These are phyloP conservation scores for Mortierella hygrophila DNA, from an alignment of 192 early-diverging fungal species.

Conservation along the genomic window DNA sequence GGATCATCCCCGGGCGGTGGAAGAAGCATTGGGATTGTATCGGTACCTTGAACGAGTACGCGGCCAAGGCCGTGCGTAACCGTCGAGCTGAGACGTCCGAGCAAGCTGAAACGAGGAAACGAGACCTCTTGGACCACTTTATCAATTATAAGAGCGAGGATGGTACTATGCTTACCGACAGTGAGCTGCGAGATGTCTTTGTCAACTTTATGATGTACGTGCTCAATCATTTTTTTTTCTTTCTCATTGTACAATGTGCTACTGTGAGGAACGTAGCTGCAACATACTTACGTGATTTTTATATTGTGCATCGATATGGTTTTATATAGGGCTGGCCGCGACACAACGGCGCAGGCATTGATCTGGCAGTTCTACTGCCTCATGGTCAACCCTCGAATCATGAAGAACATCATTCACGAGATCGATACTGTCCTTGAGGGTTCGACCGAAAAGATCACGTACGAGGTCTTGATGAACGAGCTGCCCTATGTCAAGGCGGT, in stretches of 20 bases:
- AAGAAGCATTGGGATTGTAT: conserved; percentile 4
- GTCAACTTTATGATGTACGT: conserved; percentile 58
- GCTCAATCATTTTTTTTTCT: not conserved
- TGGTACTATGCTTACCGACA: conserved; percentile 44
- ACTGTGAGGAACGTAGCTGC: not conserved
- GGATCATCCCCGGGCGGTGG: conserved; percentile 16
- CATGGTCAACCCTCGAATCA: conserved; percentile 52
- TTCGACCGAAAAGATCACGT: conserved; percentile 19
- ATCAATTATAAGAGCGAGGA: conserved; percentile 50
- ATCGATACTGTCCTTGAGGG: conserved; percentile 40
- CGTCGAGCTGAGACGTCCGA: conserved; percentile 18
- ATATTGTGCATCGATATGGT: not conserved
- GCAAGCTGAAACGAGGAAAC: not conserved
- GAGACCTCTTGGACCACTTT: conserved; percentile 58
- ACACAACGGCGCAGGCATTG: conserved; percentile 67
- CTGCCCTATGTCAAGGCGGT: conserved; percentile 44
- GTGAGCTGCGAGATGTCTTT: conserved; percentile 59
- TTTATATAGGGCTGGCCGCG: conserved; percentile 57
- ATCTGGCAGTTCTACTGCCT: conserved; percentile 68
- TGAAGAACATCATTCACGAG: conserved; percentile 55
- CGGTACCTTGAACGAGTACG: conserved; percentile 30
- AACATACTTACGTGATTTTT: not conserved
- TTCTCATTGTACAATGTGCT: not conserved
- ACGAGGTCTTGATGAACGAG: conserved; percentile 32
- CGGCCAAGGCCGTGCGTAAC: conserved; percentile 24